phyloP scores from a whole-genome alignment of 1,284 basidiomycete species.

The Ustilago trichophora region DNA sequence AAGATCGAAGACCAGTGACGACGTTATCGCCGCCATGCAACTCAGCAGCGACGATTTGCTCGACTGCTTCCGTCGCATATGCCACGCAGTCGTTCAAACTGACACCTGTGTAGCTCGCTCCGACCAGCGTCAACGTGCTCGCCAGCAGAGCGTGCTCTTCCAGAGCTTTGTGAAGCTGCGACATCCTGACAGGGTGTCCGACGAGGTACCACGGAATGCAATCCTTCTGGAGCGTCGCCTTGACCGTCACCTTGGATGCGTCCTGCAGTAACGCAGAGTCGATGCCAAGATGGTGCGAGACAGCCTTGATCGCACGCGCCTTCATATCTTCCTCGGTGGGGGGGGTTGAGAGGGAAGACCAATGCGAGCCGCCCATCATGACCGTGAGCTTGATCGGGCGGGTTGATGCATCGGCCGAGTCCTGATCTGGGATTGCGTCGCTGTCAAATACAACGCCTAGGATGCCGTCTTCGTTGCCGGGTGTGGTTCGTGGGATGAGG shows the following conservation, averaged over 20 bases:
- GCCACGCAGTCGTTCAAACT: constrained; percentile 87
- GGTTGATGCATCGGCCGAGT: constrained; percentile 11
- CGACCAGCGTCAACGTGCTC: constrained; percentile 77
- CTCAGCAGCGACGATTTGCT: constrained; percentile 37
- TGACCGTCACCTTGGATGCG: constrained; percentile 39
- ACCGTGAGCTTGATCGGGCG: constrained; percentile 77
- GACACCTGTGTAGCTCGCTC: constrained; percentile 87
- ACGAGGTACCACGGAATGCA: constrained; percentile 86
- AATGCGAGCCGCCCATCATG: constrained; percentile 83
- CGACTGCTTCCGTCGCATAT: constrained; percentile 40
- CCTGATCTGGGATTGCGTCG: constrained; percentile 66
- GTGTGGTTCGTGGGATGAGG: constrained; percentile 80
- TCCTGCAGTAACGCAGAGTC: constrained; percentile 29
- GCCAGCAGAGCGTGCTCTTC: constrained; percentile 67
- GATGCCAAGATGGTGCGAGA: constrained; percentile 51
- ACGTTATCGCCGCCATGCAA: constrained; percentile 10
- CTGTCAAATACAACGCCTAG: constrained; percentile 74
- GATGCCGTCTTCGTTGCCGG: constrained; percentile 69
- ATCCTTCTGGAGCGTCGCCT: constrained; percentile 72
- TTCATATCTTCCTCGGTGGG: constrained; percentile 52
- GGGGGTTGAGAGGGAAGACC: constrained; percentile 70
- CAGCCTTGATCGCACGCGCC: constrained; percentile 43
- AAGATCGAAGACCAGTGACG: constrained; percentile 33
- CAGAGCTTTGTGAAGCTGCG: constrained; percentile 72
- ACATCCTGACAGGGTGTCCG: constrained; percentile 78